A percentile compares a stretch with the other conserved stretches of the same genome.
Conservation (phyloP, 805 yeast genomes). For the Vanderwaltozyma verrucispora region DNA sequence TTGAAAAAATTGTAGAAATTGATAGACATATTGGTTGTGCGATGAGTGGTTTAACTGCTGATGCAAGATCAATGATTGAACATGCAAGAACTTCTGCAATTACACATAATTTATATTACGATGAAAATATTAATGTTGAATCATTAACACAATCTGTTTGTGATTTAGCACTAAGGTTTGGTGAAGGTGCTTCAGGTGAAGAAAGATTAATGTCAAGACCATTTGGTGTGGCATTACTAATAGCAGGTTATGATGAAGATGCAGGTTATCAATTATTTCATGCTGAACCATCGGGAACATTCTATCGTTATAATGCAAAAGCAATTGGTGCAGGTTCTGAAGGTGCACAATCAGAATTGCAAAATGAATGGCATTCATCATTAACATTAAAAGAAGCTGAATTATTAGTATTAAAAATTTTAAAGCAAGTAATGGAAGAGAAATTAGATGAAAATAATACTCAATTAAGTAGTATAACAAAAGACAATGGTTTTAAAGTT, state of each 20-base stretch:
- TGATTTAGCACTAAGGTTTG: conserved; percentile 91
- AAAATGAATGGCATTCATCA: conserved; percentile 90
- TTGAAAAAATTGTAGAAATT: conserved; percentile 92
- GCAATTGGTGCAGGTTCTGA: conserved; percentile 99
- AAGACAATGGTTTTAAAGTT: conserved; percentile 73
- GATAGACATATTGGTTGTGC: conserved; percentile 96
- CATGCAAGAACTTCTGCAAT: conserved; percentile 89
- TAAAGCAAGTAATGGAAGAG: conserved; percentile 99
- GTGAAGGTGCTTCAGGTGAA: conserved; percentile 96
- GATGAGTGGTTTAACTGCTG: conserved; percentile 97
- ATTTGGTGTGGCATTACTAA: conserved; percentile 92
- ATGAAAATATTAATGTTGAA: conserved; percentile 88
- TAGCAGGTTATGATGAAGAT: conserved; percentile 89
- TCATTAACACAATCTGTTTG: conserved; percentile 93
- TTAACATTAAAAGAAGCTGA: conserved; percentile 91
- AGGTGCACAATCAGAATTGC: conserved; percentile 97
- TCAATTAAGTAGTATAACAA: conserved; percentile 88
- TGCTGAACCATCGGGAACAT: conserved; percentile 99
- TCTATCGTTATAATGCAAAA: conserved; percentile 94
- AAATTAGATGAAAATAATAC: conserved; percentile 91
- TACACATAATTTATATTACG: conserved; percentile 81
- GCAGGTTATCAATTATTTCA: conserved; percentile 95
- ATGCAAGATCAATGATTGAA: conserved; percentile 97
- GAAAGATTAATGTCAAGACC: conserved; percentile 92
- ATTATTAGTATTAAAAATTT: conserved; percentile 71